Percentiles rank a stretch among this genome's conserved stretches.
Evolutionary conservation across 495 filamentous ascomycete genomes (phyloP).

Genomic region (Trichoderma asperelloides): DNA sequence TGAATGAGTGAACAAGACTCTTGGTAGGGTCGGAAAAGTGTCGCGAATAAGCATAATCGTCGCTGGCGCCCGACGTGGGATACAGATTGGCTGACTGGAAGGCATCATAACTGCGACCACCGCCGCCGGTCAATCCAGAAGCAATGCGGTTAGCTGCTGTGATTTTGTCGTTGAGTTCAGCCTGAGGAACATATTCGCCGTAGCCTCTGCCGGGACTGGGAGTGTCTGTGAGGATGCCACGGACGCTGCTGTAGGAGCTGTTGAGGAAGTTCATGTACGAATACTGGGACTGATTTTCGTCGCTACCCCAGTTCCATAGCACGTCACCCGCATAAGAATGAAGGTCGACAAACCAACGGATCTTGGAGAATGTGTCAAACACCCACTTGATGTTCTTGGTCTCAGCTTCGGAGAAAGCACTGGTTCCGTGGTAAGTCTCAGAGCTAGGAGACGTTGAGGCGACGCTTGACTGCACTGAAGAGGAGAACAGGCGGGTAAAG

Average conservation of each 20-base stretch:
- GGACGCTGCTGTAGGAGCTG: slow-evolving; percentile 25
- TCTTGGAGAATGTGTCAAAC: slow-evolving; percentile 29
- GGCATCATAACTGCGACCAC: slow-evolving; percentile 20
- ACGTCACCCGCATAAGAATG: slow-evolving; percentile 31
- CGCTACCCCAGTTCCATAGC: slow-evolving; percentile 34
- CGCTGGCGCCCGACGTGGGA: slow-evolving; percentile 27
- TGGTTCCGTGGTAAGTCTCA: slow-evolving; percentile 25
- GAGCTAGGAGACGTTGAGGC: slow-evolving; percentile 23
- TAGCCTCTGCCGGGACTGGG: slow-evolving; percentile 20
- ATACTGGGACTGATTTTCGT: slow-evolving; percentile 24
- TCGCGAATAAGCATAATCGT: slow-evolving; percentile 29
- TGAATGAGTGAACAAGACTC: slow-evolving; percentile 18
- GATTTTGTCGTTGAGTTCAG: slow-evolving; percentile 18
- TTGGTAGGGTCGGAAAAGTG: slow-evolving; percentile 22
- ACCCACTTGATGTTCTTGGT: slow-evolving; percentile 26
- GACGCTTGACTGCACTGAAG: slow-evolving; percentile 7
- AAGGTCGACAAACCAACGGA: slow-evolving; percentile 36
- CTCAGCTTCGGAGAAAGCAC: slow-evolving; percentile 29
- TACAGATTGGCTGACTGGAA: slow-evolving; percentile 26
- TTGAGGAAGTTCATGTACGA: slow-evolving; percentile 29
- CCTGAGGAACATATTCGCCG: slow-evolving; percentile 25
- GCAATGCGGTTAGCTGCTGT: slow-evolving; percentile 19
- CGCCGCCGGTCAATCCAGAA: slow-evolving; percentile 22
- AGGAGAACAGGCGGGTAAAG: slow-evolving; percentile 23
- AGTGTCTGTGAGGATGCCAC: slow-evolving; percentile 20